Evolutionary conservation across 2,329 filamentous ascomycete genomes (phyloP).

Genomic region (Berkeleyomyces basicola): DNA sequence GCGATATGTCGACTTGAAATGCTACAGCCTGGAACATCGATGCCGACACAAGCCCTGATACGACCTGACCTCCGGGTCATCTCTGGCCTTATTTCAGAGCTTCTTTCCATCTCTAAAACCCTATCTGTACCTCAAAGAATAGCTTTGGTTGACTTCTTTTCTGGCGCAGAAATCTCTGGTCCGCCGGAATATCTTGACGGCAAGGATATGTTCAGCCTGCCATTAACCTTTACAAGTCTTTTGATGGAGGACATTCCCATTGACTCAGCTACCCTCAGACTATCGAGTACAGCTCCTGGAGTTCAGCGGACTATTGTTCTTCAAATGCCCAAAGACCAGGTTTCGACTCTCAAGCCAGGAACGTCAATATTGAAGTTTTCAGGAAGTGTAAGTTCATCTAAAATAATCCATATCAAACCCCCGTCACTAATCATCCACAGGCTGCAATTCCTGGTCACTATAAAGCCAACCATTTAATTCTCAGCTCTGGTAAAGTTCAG

Average conservation of each 20-base stretch:
- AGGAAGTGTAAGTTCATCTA: conserved; percentile 21
- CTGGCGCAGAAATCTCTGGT: conserved; percentile 48
- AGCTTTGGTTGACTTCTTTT: conserved; percentile 59
- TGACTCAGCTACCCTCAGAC: conserved; percentile 9
- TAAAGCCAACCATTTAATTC: conserved; percentile 52
- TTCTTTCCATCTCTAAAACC: conserved; percentile 29
- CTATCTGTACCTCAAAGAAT: conserved; percentile 45
- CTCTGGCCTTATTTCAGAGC: conserved; percentile 30
- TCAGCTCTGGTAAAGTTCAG: conserved; percentile 46
- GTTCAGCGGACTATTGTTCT: conserved; percentile 15
- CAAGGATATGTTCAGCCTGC: conserved; percentile 18
- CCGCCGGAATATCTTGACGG: conserved; percentile 43
- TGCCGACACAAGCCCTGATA: background rate
- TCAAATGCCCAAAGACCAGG: conserved; percentile 16
- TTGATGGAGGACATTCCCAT: conserved; percentile 7
- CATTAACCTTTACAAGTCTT: conserved; percentile 6
- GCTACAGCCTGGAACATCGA: conserved; percentile 14
- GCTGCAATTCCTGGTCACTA: conserved; percentile 56
- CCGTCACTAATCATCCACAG: conserved; percentile 22
- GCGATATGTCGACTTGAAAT: conserved; percentile 23
- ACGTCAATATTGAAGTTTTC: conserved; percentile 25
- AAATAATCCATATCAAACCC: background rate
- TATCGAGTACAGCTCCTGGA: conserved; percentile 2
- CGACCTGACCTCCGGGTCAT: conserved; percentile 24
- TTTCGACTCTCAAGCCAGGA: conserved; percentile 31